Base-by-base conservation (phyloP, 192 early-diverging fungal species). In the Coemansia sp. region DNA sequence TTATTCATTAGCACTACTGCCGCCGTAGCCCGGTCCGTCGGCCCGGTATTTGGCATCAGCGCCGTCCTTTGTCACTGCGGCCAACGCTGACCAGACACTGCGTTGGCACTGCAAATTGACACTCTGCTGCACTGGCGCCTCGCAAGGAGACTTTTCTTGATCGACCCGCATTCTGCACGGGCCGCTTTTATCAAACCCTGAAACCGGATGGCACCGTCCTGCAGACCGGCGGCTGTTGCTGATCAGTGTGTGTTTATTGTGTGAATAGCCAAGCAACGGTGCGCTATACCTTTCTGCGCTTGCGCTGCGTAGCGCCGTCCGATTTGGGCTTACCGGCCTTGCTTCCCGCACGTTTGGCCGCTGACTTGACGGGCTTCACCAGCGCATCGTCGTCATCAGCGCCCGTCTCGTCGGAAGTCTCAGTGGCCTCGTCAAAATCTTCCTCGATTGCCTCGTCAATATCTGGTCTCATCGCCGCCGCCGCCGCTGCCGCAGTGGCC, bases 281-380 rank as follows among this genome's bases (percentile, higher is more conserved):
- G 4, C 3, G 8, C 17, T 47, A 57, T 5, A 39, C 31, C 59
- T 73, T 65, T 51, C 59, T 73, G 28, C 50, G 60, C 40, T 62
- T 61, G 54, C 58, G 70, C 9, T 55, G 39, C 20, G 59, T 36
- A 34, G 54, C 35, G 31, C 45, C 31, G 53, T 34, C 43, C 29
- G 39, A 20, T 34, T 56, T 47, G 2, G 51, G 31, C 43, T 53
- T 53, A 14, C 40, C 14, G 29, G 47, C 47, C 31, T 50, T 53
- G 25, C 42, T 35, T n/a, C 46, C 39, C 6, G 49, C 44, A 26
- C 47, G 39, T 30, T 62, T 62, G 36, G 41, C 8, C 8, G 47
- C 31, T 7, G 55, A 48, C 46, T 59, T 57, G 19, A 50, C 55
- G 0, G 51, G 59, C 51, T 52, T 53, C 12, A 39, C 47, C 8